Percentiles rank a stretch among this genome's conserved stretches.
Evolutionary conservation across 108 stramenopile genomes (phyloP).

Genomic region (Pseudonitzschia multistriata): DNA sequence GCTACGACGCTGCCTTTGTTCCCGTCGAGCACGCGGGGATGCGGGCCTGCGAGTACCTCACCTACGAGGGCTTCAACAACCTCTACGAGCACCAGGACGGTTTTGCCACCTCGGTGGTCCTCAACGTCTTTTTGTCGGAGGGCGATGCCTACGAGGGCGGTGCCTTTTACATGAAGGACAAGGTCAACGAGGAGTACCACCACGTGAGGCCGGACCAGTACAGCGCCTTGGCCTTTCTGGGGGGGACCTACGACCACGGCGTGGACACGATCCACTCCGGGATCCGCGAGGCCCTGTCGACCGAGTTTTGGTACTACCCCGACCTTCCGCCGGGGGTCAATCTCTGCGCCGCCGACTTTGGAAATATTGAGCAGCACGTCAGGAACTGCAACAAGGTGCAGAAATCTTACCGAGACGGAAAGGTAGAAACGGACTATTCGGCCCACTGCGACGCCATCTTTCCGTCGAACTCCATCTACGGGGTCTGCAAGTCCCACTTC

Average conservation of each 20-base stretch:
- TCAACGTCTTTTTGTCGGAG: conserved; percentile 34
- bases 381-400: conserved; percentile 24
- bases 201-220: conserved; percentile 20
- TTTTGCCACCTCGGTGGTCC: conserved; percentile 20
- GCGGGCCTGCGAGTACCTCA: conserved; percentile 35
- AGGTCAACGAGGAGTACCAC: neutral
- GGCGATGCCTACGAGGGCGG: conserved; percentile 37
- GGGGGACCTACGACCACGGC: conserved; percentile 35
- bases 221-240: conserved; percentile 33
- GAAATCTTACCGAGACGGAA: neutral
- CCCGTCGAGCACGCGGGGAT: conserved; percentile 25
- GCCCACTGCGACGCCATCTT: neutral
- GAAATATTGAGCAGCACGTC: conserved; percentile 29
- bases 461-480: conserved; percentile 1
- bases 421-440: neutral
- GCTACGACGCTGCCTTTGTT: conserved; percentile 6
- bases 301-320: conserved; percentile 39
- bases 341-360: conserved; percentile 18
- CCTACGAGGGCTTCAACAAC: conserved; percentile 29
- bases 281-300: conserved; percentile 34
- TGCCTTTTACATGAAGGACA: conserved; percentile 29
- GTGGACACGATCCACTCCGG: conserved; percentile 33
- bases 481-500: conserved; percentile 5
- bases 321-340: conserved; percentile 36
- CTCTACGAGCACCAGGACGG: conserved; percentile 34